Evolutionary conservation across 768 basidiomycete species (phyloP).

Genomic region (Rhodotorula sphaerocarpa): DNA sequence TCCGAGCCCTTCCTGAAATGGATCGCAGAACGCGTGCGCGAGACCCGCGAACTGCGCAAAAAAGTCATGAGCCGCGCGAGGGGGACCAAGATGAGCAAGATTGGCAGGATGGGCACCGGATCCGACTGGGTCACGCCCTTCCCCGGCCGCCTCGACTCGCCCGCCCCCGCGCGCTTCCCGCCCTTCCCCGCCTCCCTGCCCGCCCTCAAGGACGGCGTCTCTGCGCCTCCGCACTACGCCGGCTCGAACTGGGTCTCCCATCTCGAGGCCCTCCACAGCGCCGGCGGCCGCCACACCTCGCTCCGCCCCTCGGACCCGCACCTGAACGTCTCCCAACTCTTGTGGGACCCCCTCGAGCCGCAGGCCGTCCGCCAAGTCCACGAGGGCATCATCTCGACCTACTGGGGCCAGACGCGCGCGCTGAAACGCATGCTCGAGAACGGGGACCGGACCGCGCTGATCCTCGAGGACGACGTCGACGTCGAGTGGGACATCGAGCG

Average conservation of each 20-base stretch:
- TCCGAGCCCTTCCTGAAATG: slow-evolving; percentile 34
- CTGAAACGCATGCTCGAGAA: slow-evolving; percentile 33
- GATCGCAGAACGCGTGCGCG: slow-evolving; percentile 38
- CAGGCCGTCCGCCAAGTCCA: slow-evolving; percentile 33
- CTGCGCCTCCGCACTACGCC: not conserved
- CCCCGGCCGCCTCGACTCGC: slow-evolving; percentile 2
- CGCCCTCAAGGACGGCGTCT: too few relatives aligned
- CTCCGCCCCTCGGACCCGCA: slow-evolving; percentile 12
- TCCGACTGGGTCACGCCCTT: slow-evolving; percentile 17
- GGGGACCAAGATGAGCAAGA: not conserved
- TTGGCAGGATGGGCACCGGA: slow-evolving; percentile 15
- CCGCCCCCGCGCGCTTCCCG: not conserved
- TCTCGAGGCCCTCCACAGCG: slow-evolving; percentile 27
- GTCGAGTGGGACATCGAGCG: slow-evolving; percentile 40
- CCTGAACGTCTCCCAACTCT: slow-evolving; percentile 20
- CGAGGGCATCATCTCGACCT: slow-evolving; percentile 35
- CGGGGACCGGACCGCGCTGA: slow-evolving; percentile 35
- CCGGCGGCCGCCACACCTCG: not conserved
- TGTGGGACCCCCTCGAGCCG: slow-evolving; percentile 36
- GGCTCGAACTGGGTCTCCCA: slow-evolving; percentile 34
- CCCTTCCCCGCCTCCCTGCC: slow-evolving; percentile 16
- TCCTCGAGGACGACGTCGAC: slow-evolving; percentile 41
- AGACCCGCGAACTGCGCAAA: slow-evolving; percentile 11
- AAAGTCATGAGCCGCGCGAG: slow-evolving; percentile 3
- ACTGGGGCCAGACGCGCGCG: slow-evolving; percentile 38